phyloP scores from a whole-genome alignment of 192 early-diverging fungal genomes.

The Rhizoclosmatium globosum region DNA sequence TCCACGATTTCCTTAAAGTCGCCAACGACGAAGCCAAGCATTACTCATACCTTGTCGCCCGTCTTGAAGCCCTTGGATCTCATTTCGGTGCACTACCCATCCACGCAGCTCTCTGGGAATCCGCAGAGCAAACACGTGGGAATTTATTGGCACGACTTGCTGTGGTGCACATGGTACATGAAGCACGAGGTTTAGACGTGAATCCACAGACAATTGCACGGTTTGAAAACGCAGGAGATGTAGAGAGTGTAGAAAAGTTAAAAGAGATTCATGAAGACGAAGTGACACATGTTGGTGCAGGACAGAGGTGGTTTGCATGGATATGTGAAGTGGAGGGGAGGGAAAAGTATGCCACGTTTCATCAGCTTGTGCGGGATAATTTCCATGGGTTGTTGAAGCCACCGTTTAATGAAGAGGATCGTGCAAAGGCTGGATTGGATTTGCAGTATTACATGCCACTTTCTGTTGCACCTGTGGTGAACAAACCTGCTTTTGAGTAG shows the following conservation, averaged over 20 bases:
- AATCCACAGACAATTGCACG: slow-evolving; percentile 70
- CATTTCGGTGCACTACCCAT: slow-evolving; percentile 64
- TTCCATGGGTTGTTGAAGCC: slow-evolving; percentile 67
- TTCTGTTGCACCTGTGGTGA: neutral
- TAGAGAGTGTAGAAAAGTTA: slow-evolving; percentile 59
- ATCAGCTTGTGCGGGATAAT: slow-evolving; percentile 50
- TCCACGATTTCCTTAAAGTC: slow-evolving; percentile 51
- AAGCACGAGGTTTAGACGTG: slow-evolving; percentile 74
- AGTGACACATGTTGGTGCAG: slow-evolving; percentile 55
- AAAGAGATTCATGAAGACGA: slow-evolving; percentile 64
- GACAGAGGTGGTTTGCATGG: slow-evolving; percentile 68
- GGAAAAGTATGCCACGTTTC: slow-evolving; percentile 56
- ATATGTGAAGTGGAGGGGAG: slow-evolving; percentile 40
- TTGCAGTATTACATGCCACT: slow-evolving; percentile 54
- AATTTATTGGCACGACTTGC: slow-evolving; percentile 61
- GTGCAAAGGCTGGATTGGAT: slow-evolving; percentile 67
- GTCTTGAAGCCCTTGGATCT: slow-evolving; percentile 58
- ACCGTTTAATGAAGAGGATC: slow-evolving; percentile 71
- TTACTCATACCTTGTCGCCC: slow-evolving; percentile 58
- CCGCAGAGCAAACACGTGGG: slow-evolving; percentile 62
- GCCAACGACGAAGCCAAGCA: slow-evolving; percentile 74
- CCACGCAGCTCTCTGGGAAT: slow-evolving; percentile 73
- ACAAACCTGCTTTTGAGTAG: too few relatives aligned
- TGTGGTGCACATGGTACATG: slow-evolving; percentile 76
- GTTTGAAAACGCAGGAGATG: slow-evolving; percentile 64